phyloP scores from a whole-genome alignment of 2,329 filamentous ascomycete species.

The Neofusicoccum umdonicola region DNA sequence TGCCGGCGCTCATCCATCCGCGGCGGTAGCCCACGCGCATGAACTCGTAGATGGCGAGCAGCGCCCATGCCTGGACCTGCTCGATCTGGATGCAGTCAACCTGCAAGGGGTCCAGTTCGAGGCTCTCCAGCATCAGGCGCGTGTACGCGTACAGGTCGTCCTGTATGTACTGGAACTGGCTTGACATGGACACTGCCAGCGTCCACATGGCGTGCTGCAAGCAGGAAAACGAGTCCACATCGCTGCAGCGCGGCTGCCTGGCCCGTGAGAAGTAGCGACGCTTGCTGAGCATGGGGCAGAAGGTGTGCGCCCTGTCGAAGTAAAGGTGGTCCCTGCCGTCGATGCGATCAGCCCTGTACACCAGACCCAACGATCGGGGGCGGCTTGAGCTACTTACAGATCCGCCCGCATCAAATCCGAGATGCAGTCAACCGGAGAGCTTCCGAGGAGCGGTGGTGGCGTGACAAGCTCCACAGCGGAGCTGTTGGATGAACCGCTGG shows the following conservation, averaged over 20 bases:
- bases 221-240: conserved; percentile 26
- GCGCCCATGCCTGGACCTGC: conserved; percentile 37
- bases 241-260: background rate
- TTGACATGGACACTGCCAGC: conserved; percentile 33
- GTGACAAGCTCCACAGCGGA: background rate
- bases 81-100: conserved; percentile 26
- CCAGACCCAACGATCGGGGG: too few species aligned
- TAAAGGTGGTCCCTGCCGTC: conserved; percentile 12
- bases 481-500: background rate
- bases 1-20: conserved; percentile 38
- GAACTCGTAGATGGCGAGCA: conserved; percentile 39
- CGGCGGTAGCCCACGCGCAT: conserved; percentile 34
- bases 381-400: background rate
- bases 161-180: conserved; percentile 30
- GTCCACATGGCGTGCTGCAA: conserved; percentile 35
- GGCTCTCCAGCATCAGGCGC: conserved; percentile 20
- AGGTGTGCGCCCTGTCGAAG: conserved; percentile 14
- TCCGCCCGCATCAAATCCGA: background rate
- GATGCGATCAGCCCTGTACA: too few species aligned
- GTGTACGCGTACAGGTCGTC: conserved; percentile 29
- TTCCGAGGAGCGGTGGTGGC: background rate
- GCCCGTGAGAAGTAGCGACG: conserved; percentile 13
- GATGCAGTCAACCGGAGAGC: background rate
- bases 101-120: conserved; percentile 22
- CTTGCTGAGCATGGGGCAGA: conserved; percentile 13